phyloP scores from a whole-genome alignment of 352 stramenopile genomes.

The Phytophthora sansomeana region DNA sequence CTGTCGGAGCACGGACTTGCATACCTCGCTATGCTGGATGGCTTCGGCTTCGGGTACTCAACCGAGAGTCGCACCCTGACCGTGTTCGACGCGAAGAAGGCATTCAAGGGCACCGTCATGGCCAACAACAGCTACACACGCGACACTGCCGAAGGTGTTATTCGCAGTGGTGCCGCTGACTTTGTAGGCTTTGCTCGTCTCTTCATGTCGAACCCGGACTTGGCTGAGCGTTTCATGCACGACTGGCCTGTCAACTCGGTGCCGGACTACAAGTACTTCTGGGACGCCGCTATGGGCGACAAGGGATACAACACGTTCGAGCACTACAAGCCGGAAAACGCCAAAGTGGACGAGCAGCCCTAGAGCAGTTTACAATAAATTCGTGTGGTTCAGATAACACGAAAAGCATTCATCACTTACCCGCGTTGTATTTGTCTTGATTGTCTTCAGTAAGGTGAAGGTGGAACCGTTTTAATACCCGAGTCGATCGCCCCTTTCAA shows the following conservation, averaged over 20 bases:
- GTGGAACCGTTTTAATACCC: too few species aligned
- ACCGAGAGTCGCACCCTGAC: slow-evolving; percentile 1
- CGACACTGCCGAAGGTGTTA: slow-evolving; percentile 6
- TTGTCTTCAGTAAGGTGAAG: too few species aligned
- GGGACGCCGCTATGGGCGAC: slow-evolving; percentile 5
- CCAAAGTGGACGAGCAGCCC: not conserved
- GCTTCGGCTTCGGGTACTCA: slow-evolving; percentile 7
- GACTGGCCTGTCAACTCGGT: slow-evolving; percentile 10
- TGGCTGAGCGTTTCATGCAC: slow-evolving; percentile 9
- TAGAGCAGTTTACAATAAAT: not conserved
- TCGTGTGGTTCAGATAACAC: not conserved
- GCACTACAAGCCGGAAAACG: slow-evolving; percentile 2
- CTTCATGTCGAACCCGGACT: slow-evolving; percentile 10
- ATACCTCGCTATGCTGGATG: slow-evolving; percentile 10
- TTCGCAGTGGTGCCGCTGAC: slow-evolving; percentile 7
- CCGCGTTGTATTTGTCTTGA: too few species aligned
- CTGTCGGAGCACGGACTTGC: slow-evolving; percentile 7
- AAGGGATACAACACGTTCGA: slow-evolving; percentile 12
- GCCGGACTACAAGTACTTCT: slow-evolving; percentile 9
- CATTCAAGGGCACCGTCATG: slow-evolving; percentile 10
- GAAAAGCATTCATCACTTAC: too few species aligned
- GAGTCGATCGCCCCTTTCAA: too few species aligned
- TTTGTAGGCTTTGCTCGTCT: slow-evolving; percentile 6
- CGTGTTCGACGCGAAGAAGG: slow-evolving; percentile 13
- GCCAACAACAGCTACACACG: slow-evolving; percentile 14